Conservation (phyloP, 2,329 filamentous ascomycete species). For the Alternaria sp. region DNA sequence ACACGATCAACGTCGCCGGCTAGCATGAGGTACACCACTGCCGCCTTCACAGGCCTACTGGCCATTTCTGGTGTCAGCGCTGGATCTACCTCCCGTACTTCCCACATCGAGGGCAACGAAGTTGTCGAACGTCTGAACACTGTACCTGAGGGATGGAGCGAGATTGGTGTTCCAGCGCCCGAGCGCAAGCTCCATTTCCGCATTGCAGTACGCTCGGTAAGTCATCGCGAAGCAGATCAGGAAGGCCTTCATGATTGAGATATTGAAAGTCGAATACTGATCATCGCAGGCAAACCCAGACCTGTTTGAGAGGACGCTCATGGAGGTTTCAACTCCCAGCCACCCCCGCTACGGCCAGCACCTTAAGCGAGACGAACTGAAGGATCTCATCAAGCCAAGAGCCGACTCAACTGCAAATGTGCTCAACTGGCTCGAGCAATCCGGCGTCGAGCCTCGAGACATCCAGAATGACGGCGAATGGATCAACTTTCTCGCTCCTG, state of each 20-base stretch:
- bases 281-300: conserved; percentile 55
- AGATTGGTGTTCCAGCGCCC: conserved; percentile 40
- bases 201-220: conserved; percentile 48
- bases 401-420: conserved; percentile 57
- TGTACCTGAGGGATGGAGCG: conserved; percentile 46
- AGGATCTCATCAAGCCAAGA: conserved; percentile 60
- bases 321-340: conserved; percentile 67
- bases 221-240: conserved; percentile 10
- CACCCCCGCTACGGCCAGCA: conserved; percentile 67
- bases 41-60: conserved; percentile 42
- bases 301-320: conserved; percentile 63
- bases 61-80: conserved; percentile 37
- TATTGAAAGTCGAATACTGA: conserved; percentile 14
- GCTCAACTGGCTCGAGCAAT: conserved; percentile 61
- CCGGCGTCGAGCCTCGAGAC: conserved; percentile 54
- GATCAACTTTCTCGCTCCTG: conserved; percentile 64
- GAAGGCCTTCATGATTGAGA: neutral
- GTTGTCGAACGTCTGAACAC: conserved; percentile 40
- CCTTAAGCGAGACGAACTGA: conserved; percentile 66
- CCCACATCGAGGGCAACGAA: conserved; percentile 33
- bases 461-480: conserved; percentile 64
- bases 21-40: conserved; percentile 38
- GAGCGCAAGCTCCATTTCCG: conserved; percentile 46
- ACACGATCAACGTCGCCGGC: neutral
- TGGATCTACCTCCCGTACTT: conserved; percentile 22